These are phyloP conservation scores for Arthrinium phaeospermum DNA, from an alignment of 2,329 filamentous ascomycete genomes.

Conservation along the genomic window DNA sequence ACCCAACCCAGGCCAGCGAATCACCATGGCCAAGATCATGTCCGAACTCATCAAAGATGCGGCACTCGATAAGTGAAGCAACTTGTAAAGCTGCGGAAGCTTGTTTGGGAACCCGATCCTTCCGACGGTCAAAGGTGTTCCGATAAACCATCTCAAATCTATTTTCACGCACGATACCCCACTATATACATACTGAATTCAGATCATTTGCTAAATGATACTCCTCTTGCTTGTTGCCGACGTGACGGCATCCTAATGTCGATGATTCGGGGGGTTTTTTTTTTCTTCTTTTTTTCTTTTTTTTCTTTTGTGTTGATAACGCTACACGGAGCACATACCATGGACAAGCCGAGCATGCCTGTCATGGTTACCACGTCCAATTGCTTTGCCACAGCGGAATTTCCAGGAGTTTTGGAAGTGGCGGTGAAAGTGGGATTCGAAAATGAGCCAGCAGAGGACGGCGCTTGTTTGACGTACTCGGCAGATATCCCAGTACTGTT, in stretches of 20 bases:
- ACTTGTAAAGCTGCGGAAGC: not conserved
- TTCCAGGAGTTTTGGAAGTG: constrained; percentile 4
- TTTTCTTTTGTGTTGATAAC: constrained; percentile 35
- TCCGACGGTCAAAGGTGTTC: not conserved
- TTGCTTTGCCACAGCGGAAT: constrained; percentile 7
- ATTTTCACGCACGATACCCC: not conserved
- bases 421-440: not conserved
- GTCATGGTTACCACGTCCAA: constrained; percentile 35
- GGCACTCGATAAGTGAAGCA: constrained; percentile 26
- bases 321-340: constrained; percentile 44
- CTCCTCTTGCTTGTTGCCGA: not conserved
- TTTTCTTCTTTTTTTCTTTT: no score
- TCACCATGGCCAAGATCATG: constrained; percentile 59
- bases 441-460: constrained; percentile 8
- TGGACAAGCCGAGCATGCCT: constrained; percentile 44
- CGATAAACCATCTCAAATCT: not conserved
- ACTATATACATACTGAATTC: not conserved
- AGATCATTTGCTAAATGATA: not conserved
- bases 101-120: not conserved
- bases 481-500: constrained; percentile 63
- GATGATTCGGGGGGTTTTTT: no score
- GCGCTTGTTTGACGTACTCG: constrained; percentile 31
- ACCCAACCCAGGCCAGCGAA: constrained; percentile 56
- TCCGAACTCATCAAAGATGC: constrained; percentile 45
- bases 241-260: not conserved